These are phyloP conservation scores for Collariella sp. DNA, from an alignment of 495 filamentous ascomycete species.

Conservation along the genomic window DNA sequence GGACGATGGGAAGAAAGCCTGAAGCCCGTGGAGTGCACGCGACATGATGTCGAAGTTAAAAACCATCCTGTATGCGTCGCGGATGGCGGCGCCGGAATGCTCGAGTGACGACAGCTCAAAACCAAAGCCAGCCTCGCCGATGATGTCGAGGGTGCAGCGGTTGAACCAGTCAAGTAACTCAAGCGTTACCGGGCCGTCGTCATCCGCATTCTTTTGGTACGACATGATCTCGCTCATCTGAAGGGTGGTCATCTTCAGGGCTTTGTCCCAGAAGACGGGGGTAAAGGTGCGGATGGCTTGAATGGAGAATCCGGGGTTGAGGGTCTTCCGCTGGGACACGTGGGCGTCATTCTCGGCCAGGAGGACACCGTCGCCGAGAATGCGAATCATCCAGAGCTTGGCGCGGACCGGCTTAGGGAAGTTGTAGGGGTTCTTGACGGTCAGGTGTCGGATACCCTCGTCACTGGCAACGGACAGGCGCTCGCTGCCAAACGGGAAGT, in stretches of 20 bases:
- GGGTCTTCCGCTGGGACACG: constrained; percentile 38
- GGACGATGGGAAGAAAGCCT: constrained; percentile 36
- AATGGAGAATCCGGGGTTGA: constrained; percentile 40
- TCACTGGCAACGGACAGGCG: constrained; percentile 22
- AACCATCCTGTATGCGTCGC: constrained; percentile 37
- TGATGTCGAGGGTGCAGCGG: constrained; percentile 45
- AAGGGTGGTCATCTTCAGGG: constrained; percentile 35
- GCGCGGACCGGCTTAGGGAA: constrained; percentile 44
- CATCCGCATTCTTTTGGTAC: too few species aligned
- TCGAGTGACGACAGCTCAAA: constrained; percentile 37
- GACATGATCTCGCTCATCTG: constrained; percentile 38
- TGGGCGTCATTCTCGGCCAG: constrained; percentile 42
- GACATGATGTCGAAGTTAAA: constrained; percentile 38
- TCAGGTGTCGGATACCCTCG: constrained; percentile 39
- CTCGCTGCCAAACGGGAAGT: constrained; percentile 22
- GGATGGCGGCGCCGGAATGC: constrained; percentile 34
- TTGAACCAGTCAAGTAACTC: constrained; percentile 43
- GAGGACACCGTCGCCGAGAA: constrained; percentile 41
- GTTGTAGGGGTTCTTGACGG: constrained; percentile 45
- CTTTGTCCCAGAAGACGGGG: constrained; percentile 45
- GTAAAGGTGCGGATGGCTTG: constrained; percentile 37
- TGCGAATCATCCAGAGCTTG: constrained; percentile 43
- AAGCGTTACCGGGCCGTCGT: constrained; percentile 21
- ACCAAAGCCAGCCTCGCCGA: constrained; percentile 43
- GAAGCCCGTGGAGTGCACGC: constrained; percentile 35